These are phyloP conservation scores for Melaleuca quinquenervia DNA, from an alignment of 345 rosid species.

Conservation along the genomic window DNA sequence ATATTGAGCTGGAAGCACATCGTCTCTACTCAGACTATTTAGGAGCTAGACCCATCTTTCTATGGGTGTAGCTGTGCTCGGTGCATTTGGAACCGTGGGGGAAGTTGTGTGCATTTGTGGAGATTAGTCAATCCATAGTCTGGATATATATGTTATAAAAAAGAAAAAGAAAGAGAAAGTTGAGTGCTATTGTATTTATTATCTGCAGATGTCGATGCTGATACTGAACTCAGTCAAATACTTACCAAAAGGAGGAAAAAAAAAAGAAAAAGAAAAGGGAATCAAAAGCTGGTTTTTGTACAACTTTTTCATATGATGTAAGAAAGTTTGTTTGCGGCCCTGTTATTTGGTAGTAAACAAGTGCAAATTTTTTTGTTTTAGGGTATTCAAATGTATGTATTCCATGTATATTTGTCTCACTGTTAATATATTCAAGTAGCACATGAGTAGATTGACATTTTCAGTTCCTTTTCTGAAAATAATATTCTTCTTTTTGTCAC, in stretches of 20 bases:
- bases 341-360: neutral
- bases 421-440: neutral
- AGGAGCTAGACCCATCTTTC: neutral
- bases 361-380: neutral
- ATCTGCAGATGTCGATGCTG: neutral
- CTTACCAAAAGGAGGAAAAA: neutral
- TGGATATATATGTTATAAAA: neutral
- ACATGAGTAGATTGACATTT: neutral
- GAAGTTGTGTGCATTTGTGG: neutral
- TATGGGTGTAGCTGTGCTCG: neutral
- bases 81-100: neutral
- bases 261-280: neutral
- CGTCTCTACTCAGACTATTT: neutral
- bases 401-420: neutral
- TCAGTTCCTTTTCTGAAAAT: neutral
- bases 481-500: neutral
- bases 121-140: neutral
- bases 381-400: neutral
- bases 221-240: neutral
- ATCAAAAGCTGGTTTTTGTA: neutral
- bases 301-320: neutral
- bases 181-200: neutral
- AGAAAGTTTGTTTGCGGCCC: neutral
- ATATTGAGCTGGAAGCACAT: neutral
- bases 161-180: neutral